Percentiles rank a stretch among this genome's conserved stretches.
phyloP scores from a whole-genome alignment of 176 grass and related monocot genomes.

The Musa schizocarpa region DNA sequence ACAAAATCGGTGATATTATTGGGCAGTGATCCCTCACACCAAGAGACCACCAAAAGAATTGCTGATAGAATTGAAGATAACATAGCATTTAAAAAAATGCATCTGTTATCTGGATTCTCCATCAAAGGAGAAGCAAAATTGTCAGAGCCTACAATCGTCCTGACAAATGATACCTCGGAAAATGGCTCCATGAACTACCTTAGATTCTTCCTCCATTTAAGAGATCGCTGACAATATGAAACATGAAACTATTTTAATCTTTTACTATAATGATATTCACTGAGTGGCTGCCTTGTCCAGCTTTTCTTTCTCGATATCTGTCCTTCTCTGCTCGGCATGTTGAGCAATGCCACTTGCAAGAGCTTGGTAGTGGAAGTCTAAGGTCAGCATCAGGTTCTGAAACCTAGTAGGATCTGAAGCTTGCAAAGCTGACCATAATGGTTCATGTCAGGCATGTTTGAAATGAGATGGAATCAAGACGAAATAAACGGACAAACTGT shows the following conservation, averaged over 20 bases:
- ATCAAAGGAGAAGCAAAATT: background rate
- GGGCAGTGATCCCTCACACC: background rate
- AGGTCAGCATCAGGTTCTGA: slow-evolving; percentile 62
- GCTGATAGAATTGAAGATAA: background rate
- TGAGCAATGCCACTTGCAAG: slow-evolving; percentile 69
- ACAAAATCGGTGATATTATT: background rate
- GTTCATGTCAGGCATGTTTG: background rate
- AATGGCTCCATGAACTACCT: background rate
- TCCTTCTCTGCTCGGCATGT: slow-evolving; percentile 64
- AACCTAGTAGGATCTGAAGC: slow-evolving; percentile 50
- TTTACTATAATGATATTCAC: background rate
- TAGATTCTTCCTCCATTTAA: background rate
- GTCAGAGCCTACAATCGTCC: background rate
- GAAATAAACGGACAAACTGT: background rate
- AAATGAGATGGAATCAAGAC: background rate
- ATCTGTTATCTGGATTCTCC: background rate
- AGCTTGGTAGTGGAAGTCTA: slow-evolving; percentile 70
- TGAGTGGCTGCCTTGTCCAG: slow-evolving; percentile 42
- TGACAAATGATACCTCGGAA: background rate
- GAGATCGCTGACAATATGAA: background rate
- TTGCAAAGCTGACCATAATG: slow-evolving; percentile 45
- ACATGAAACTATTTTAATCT: background rate
- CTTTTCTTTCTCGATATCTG: slow-evolving; percentile 75
- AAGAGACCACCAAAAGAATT: slow-evolving; percentile 8
- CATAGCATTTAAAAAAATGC: background rate